Percentiles rank a stretch among this genome's conserved stretches.
Conservation (phyloP, 352 stramenopile species). For the Phytophthora ohioensis region DNA sequence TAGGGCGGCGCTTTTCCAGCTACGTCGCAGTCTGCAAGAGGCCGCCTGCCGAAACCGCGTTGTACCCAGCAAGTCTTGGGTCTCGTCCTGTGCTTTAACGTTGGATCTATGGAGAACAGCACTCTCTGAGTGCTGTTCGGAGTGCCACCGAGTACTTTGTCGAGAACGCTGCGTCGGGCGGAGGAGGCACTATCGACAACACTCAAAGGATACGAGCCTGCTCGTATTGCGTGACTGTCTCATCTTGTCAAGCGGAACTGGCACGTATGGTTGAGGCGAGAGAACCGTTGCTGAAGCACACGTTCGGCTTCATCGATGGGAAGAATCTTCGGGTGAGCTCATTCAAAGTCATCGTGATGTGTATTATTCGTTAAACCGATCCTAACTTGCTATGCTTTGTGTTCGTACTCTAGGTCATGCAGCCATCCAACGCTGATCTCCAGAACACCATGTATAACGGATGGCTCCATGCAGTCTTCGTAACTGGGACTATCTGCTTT, state of each 20-base stretch:
- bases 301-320: background rate
- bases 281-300: no score
- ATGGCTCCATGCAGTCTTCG: background rate
- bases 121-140: conserved; percentile 11
- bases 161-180: background rate
- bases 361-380: background rate
- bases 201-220: background rate
- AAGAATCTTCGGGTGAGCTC: background rate
- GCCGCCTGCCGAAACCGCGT: background rate
- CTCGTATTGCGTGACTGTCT: no score
- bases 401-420: background rate
- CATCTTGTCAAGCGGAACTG: no score
- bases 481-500: background rate
- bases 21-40: background rate
- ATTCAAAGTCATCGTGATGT: background rate
- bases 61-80: conserved; percentile 10
- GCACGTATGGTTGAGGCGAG: no score
- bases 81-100: conserved; percentile 8
- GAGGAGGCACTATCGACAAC: background rate
- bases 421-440: background rate
- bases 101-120: conserved; percentile 9
- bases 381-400: background rate
- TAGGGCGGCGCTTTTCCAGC: background rate
- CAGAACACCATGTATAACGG: background rate
- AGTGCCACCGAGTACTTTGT: conserved; percentile 4